A percentile compares a stretch with the other conserved stretches of the same genome.
Conservation (phyloP, 768 basidiomycete genomes). For the Lactarius psammicola region DNA sequence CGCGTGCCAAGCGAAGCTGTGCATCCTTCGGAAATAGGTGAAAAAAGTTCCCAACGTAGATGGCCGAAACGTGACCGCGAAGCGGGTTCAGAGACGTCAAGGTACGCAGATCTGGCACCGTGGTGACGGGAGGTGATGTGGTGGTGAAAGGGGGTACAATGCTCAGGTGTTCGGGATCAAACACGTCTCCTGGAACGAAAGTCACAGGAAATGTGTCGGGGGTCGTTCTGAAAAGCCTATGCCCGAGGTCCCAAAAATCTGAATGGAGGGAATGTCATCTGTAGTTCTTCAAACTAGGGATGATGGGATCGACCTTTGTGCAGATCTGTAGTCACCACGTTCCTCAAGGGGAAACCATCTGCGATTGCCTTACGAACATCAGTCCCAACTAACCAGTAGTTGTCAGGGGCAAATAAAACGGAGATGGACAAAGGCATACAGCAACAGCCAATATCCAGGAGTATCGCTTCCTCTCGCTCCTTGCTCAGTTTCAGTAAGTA, state of each 20-base stretch:
- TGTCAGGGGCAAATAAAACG: background rate
- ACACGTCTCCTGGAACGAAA: slow-evolving; percentile 56
- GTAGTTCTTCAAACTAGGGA: no score
- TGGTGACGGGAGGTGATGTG: slow-evolving; percentile 28
- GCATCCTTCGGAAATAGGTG: slow-evolving; percentile 44
- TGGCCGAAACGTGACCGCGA: slow-evolving; percentile 46
- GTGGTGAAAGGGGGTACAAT: slow-evolving; percentile 31
- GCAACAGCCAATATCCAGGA: slow-evolving; percentile 49
- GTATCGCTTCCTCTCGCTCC: slow-evolving; percentile 39
- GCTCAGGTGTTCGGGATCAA: slow-evolving; percentile 47
- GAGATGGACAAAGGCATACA: slow-evolving; percentile 34
- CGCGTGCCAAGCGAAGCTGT: slow-evolving; percentile 43
- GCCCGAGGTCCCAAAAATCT: slow-evolving; percentile 65
- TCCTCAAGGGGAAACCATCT: slow-evolving; percentile 45
- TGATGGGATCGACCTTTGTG: slow-evolving; percentile 35
- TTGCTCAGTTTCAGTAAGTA: slow-evolving; percentile 39
- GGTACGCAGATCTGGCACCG: slow-evolving; percentile 33
- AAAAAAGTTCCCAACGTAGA: slow-evolving; percentile 53
- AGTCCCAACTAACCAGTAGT: slow-evolving; percentile 39
- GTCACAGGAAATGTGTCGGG: slow-evolving; percentile 51
- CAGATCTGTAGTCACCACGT: slow-evolving; percentile 42
- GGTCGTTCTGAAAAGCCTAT: slow-evolving; percentile 55
- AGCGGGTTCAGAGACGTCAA: slow-evolving; percentile 47
- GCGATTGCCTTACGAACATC: slow-evolving; percentile 42
- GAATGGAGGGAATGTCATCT: background rate